Evolutionary conservation across 306 rosid species (phyloP), one percentile per base, ranked within the genome.

Genomic region (Lithocarpus polystachyus): DNA sequence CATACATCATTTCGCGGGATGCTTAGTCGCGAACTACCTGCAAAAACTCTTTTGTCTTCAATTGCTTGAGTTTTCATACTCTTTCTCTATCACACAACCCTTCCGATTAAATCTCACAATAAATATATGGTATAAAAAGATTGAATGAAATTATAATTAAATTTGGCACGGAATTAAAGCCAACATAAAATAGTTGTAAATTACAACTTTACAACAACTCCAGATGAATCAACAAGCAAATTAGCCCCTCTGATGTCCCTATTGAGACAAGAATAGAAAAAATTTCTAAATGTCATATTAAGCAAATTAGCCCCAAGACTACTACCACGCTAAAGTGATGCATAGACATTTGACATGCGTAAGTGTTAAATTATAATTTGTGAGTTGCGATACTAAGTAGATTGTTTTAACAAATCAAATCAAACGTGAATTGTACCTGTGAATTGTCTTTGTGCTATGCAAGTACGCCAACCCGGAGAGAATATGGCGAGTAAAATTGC

Each of bases 221-320:
- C 99, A 57, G 84, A 68, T 70, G 97, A 90, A 86, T 95, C 97
- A 72, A 95, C 99, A 71, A 95, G 96, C 89, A 95, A 87, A 86
- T 95, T 95, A 68, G 96, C 98, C 71, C 99, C 99, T 75, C 90
- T 95, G 79, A 95, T 93, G 86, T 95, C 99, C 90, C 98, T 95
- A 70, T 6, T 78, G 45, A 48, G 1, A 31, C 35, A 52, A 72
- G 68, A 56, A 57, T 37, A 23, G 53, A 74, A 79, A 73, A 40
- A 68, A 55, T 1, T 31, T 52, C 53, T 40, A n/a, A 11, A 40
- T 67, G 43, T 18, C 20, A 17, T 37, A 60, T 17, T 26, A 75
- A 22, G 14, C 57, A 26, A 48, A 57, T 75, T 77, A 62, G 53
- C 11, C 11, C 59, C 6, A 12, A 51, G 40, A 55, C 53, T 10